These are phyloP conservation scores for Zea luxurians DNA, from an alignment of 176 grass and related monocot species.

Conservation along the genomic window DNA sequence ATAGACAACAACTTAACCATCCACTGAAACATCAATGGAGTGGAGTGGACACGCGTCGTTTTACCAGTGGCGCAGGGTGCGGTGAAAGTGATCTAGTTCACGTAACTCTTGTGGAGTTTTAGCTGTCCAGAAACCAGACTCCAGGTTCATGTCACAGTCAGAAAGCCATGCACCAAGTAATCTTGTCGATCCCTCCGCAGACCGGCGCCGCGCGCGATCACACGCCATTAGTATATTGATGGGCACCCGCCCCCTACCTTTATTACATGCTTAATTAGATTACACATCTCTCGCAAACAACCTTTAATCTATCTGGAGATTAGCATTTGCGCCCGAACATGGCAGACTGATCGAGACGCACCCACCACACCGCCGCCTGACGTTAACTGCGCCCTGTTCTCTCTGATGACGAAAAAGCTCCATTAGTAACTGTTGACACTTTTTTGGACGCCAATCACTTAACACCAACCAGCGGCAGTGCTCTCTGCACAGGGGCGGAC, in stretches of 20 bases:
- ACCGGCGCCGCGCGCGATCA: constrained; percentile 5
- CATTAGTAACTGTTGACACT: no score
- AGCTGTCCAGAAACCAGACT: constrained; percentile 25
- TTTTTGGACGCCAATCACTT: no score
- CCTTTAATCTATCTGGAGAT: constrained; percentile 7
- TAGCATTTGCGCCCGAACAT: constrained; percentile 16
- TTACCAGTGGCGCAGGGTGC: not conserved
- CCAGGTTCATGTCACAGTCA: constrained; percentile 29
- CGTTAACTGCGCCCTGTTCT: not conserved
- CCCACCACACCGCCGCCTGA: not conserved
- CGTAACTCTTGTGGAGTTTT: constrained; percentile 18
- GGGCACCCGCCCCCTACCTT: not conserved
- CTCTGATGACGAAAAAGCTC: not conserved
- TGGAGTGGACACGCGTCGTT: constrained; percentile 5
- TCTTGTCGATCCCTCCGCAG: not conserved
- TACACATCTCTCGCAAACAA: no score
- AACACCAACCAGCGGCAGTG: no score
- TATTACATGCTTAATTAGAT: no score
- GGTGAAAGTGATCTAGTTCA: constrained; percentile 30
- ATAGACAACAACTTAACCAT: not conserved
- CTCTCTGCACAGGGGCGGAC: no score
- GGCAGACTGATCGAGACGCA: no score
- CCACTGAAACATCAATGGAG: not conserved
- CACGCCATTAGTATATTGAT: not conserved
- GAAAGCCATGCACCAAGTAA: constrained; percentile 10